These are phyloP conservation scores for Rubus idaeus DNA, from an alignment of 306 rosid species.

Conservation along the genomic window DNA sequence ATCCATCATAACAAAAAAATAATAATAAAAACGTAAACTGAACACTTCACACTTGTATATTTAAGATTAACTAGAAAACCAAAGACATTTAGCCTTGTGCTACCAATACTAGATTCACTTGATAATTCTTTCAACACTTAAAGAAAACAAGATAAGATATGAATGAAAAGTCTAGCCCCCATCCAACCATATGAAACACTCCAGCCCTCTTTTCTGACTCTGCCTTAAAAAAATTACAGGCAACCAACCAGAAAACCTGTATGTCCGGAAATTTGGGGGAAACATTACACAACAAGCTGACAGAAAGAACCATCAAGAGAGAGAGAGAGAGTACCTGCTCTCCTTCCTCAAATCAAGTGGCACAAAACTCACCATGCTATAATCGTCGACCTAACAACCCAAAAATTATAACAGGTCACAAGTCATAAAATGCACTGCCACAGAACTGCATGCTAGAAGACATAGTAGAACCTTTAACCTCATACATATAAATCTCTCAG, in stretches of 20 bases:
- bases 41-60: too few species aligned
- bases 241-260: background rate
- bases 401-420: constrained; percentile 6
- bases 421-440: background rate
- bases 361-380: constrained; percentile 74
- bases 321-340: constrained; percentile 51
- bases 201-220: background rate
- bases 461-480: background rate
- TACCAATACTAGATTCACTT: background rate
- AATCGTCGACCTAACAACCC: constrained; percentile 53
- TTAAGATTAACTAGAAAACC: background rate
- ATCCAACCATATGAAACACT: background rate
- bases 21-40: too few species aligned
- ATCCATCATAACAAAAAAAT: background rate
- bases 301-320: background rate
- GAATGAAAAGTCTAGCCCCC: background rate
- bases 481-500: background rate
- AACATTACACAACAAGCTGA: background rate
- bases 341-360: constrained; percentile 89
- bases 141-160: too few species aligned
- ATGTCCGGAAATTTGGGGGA: background rate
- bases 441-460: background rate
- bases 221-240: background rate
- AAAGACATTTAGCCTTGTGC: too few species aligned
- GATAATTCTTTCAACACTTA: background rate